Base-by-base conservation (phyloP, 192 early-diverging fungal genomes). In the Entrophospora sp. region DNA sequence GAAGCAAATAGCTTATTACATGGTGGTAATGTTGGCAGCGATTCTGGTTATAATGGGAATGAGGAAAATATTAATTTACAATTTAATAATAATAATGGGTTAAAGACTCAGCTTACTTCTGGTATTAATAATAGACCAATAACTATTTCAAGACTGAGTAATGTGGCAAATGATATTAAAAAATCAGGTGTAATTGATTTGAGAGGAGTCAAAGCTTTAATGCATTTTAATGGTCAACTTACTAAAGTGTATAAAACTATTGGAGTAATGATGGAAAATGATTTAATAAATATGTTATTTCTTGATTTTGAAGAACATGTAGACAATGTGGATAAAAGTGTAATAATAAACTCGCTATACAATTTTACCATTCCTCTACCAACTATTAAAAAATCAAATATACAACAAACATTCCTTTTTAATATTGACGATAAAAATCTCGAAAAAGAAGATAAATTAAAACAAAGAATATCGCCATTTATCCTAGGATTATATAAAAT, bases 401-500 rank as follows among this genome's bases (percentile, higher is more conserved):
- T 28, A 6, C 2, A 30, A 5, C 10, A 9, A 7, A 18, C 45
- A 5, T 5, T n/a, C 45, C 18, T 48, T n/a, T 20, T n/a, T 51
- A 63, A 40, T 12, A 64, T 65, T 2, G 68, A 67, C n/a, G 63
- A 70, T 64, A 74, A n/a, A n/a, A n/a, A 74, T 20, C 72, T 71
- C 0, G 67, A 74, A 30, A 60, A 58, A 5, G 72, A 77, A 45
- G 61, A 75, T 34, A 70, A 71, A 35, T 64, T 89, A 20, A 76
- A 75, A 60, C 60, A 73, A 18, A 75, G 79, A 61, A 78, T 98
- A 53, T 66, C 75, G 32, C 92, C 95, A 4, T 72, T 92, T 55
- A 73, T 93, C 0, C 79, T 84, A 46, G 94, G 93, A 5, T 68
- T 98, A 37, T 72, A 92, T 24, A 77, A 88, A 10, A 89, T 91